Evolutionary conservation across 2,329 filamentous ascomycete genomes (phyloP), one percentile per base, ranked within the genome.

Genomic region (Calonectria fujianensis): DNA sequence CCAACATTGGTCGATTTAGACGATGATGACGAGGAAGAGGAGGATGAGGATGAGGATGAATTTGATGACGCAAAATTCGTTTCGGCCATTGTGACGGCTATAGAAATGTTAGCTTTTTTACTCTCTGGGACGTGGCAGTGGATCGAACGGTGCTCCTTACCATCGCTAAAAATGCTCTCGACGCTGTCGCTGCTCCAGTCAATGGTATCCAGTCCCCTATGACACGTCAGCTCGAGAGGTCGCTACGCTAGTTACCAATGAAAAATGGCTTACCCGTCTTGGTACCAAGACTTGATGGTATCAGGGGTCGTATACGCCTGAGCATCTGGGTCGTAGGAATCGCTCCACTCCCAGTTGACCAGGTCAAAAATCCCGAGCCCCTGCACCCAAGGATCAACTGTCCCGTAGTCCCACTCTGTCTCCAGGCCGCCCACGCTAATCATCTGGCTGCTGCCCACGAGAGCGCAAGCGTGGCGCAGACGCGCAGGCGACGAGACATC

Each of bases 291-390:
- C 16, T 52, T n/a, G 13, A 72, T 59, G 10, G 70, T 67, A 31
- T 72, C 51, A 13, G 70, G 70, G 4, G 70, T 37, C 16, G 32
- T 37, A 20, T 72, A 72, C 7, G 39, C 52, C 14, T 41, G 37
- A 8, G 70, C 70, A 16, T 59, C 39, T 4, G 63, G 51, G 20
- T 72, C 63, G 59, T 67, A 72, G 39, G 57, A 50, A 45, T 67
- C 63, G n/a, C 63, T 72, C 70, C 70, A 72, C 41, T 51, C 51
- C 70, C 70, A 72, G 1, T 31, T 61, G 20, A 67, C 65, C 51
- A 72, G 70, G 63, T 67, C 70, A 31, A 72, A 39, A 45, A 72
- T 39, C 4, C 70, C 70, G 14, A 72, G 14, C 2, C 63, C 70
- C 18, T 72, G 63, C 4, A 35, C 61, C 70, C 70, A 72, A 9